Conservation (phyloP, 2,329 filamentous ascomycete species). For the Emergomyces orientalis region DNA sequence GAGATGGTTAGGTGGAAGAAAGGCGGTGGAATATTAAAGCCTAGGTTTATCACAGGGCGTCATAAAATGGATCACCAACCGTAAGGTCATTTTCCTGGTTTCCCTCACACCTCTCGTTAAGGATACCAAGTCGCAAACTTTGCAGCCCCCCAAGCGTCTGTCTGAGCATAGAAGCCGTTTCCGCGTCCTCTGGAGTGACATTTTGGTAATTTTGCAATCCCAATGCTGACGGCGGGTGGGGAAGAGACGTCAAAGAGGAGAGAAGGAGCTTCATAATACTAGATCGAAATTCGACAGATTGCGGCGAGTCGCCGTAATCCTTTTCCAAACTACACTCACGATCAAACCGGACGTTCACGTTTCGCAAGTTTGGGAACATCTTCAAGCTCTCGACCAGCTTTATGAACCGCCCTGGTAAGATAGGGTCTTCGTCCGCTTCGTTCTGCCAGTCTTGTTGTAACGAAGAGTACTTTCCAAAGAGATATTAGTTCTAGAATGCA, state of each 20-base stretch:
- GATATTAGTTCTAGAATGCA: background rate
- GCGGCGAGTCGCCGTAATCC: background rate
- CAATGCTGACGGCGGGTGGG: background rate
- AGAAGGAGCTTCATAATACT: background rate
- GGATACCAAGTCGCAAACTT: slow-evolving; percentile 3
- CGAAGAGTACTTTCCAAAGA: background rate
- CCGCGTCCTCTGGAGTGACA: background rate
- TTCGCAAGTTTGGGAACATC: slow-evolving; percentile 1
- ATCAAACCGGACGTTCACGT: background rate
- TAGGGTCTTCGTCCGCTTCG: background rate
- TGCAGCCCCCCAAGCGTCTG: background rate
- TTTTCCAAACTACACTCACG: background rate
- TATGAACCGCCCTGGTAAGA: slow-evolving; percentile 1
- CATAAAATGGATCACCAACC: background rate
- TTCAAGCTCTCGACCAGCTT: background rate
- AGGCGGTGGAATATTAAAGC: background rate
- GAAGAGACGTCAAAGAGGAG: background rate
- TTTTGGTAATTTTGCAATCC: slow-evolving; percentile 5
- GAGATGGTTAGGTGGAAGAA: background rate
- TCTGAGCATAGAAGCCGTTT: background rate
- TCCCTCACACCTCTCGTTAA: background rate
- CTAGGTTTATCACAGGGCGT: background rate
- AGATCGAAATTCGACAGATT: background rate
- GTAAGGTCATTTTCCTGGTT: background rate
- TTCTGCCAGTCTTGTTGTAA: background rate